These are phyloP conservation scores for Raddia guianensis DNA, from an alignment of 176 grass and related monocot genomes.

Conservation along the genomic window DNA sequence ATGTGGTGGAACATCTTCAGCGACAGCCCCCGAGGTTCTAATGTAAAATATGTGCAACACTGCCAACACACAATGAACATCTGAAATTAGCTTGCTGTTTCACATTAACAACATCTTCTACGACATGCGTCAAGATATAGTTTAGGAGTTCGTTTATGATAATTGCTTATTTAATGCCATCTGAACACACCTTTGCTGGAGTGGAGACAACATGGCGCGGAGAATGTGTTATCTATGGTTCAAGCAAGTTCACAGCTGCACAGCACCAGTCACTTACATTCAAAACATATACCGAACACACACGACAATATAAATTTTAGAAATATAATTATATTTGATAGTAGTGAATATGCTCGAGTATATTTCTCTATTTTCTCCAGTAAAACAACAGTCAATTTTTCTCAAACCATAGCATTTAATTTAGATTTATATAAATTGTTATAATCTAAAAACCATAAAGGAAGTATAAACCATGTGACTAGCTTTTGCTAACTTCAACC, in stretches of 20 bases:
- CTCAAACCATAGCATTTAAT: background rate
- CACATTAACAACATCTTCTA: background rate
- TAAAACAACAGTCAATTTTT: background rate
- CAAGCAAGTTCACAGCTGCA: background rate
- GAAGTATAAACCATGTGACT: background rate
- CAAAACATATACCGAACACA: background rate
- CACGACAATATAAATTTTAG: slow-evolving; percentile 4
- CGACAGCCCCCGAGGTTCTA: slow-evolving; percentile 4
- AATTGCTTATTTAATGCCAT: slow-evolving; percentile 16
- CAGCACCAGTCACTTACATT: background rate
- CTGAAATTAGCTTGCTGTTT: background rate
- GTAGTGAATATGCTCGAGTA: background rate
- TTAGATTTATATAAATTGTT: background rate
- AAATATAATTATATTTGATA: background rate
- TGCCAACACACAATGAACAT: background rate
- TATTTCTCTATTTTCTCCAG: background rate
- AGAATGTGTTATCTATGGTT: slow-evolving; percentile 19
- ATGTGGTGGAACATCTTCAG: background rate
- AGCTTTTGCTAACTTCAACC: background rate
- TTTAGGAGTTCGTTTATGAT: background rate
- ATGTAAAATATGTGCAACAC: background rate
- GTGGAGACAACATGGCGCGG: background rate
- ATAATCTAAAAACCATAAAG: background rate
- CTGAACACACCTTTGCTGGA: background rate
- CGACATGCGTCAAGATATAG: slow-evolving; percentile 2